Conservation (phyloP, 352 stramenopile species). For the Hyphochytrium catenoides region DNA sequence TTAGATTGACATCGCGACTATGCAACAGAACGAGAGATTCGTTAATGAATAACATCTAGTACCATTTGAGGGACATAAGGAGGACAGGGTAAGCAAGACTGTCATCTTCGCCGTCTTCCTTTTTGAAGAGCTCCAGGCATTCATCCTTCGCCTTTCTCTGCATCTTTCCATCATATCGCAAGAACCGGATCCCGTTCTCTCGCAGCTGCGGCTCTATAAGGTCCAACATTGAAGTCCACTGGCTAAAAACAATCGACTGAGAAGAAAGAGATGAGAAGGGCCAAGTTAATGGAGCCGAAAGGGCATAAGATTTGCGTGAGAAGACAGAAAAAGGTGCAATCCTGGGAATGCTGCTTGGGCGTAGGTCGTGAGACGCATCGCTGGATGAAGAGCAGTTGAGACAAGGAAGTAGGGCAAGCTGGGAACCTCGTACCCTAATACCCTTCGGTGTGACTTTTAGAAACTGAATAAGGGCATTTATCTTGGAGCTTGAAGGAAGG, state of each 20-base stretch:
- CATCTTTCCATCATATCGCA: slow-evolving; percentile 1
- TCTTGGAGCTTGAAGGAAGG: slow-evolving; percentile 5
- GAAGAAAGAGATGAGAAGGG: too few relatives aligned
- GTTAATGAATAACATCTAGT: neutral
- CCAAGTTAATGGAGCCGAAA: too few relatives aligned
- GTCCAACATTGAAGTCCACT: slow-evolving; percentile 2
- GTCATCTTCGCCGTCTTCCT: neutral
- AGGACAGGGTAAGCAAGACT: too few relatives aligned
- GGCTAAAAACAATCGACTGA: slow-evolving; percentile 4
- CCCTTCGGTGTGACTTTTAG: neutral
- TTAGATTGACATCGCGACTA: too few relatives aligned
- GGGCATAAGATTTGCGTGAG: too few relatives aligned
- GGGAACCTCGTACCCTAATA: too few relatives aligned
- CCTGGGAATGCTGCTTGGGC: too few relatives aligned
- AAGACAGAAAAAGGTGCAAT: too few relatives aligned
- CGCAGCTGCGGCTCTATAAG: neutral
- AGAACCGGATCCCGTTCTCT: neutral
- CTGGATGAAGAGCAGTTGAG: too few relatives aligned
- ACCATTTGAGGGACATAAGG: slow-evolving; percentile 4
- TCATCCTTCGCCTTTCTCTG: neutral
- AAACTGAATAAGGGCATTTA: slow-evolving; percentile 1
- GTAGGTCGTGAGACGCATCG: too few relatives aligned
- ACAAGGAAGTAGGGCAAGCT: too few relatives aligned
- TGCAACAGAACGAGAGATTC: too few relatives aligned
- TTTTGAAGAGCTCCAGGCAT: slow-evolving; percentile 1